Evolutionary conservation across 2,329 filamentous ascomycete species (phyloP), one percentile per base, ranked within the genome.

Genomic region (Periconia digitata): DNA sequence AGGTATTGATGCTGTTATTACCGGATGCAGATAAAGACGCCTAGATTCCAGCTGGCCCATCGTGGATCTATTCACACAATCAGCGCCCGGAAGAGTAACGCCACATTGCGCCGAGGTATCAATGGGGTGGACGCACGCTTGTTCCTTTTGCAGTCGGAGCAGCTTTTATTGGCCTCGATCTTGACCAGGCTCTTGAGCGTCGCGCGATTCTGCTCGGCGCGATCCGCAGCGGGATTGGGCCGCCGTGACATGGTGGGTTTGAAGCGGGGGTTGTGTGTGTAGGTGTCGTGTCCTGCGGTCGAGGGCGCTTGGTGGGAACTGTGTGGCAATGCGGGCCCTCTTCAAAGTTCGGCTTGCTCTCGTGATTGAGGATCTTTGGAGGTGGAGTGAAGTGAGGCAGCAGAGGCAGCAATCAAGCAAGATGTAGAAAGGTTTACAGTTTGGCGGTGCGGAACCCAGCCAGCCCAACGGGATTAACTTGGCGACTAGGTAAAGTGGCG

Each of bases 1-100:
- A 22, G 44, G 27, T n/a, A n/a, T n/a, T n/a, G n/a, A n/a, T n/a
- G 44, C 12, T 39, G 24, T 44, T 43, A 56, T 35, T 61, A 76
- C 74, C 92, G 87, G 71, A 99, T 99, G 79, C 94, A 99, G 67
- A 99, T 80, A 71, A 99, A 99, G 67, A 99, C 85, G 63, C 94
- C 94, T 46, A 99, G 76, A 72, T 99, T 99, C 94, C 94, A 99
- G 69, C 91, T 96, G 24, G 94, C 94, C 94, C 94, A 99, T 87
- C 94, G 84, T 52, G 94, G 94, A 77, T 96, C 90, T 95, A 69
- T 35, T n/a, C 22, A 43, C 16, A 43, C 59, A 72, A 63, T 60
- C 35, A 52, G 49, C 24, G 36, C 17, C n/a, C 27, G 17, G 40
- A 10, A 8, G n/a, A n/a, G 21, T 15, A 37, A 24, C 34, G 15